Base-by-base conservation (phyloP, 805 yeast genomes). In the Monosporozyma unispora region DNA sequence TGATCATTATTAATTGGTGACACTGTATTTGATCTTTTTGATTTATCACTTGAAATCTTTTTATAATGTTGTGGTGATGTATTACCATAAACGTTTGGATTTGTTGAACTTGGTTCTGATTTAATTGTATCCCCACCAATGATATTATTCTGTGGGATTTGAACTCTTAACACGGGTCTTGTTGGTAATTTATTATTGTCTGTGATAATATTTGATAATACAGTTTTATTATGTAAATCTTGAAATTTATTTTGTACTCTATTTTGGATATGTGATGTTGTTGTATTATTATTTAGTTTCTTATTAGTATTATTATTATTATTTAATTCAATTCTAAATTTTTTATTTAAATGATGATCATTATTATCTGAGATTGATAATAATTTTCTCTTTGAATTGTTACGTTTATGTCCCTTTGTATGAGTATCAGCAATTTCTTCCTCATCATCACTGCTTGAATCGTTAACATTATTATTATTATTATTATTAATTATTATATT, bases 91-190 rank as follows among this genome's bases (percentile, higher is more conserved):
- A 47, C 44, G 37, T 44, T 50, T 37, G 45, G 37, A 57, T 38
- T 76, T 72, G 57, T 76, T 63, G 60, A 72, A 71, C 49, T 67
- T 50, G 53, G 64, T 54, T 55, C 63, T 38, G 61, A 60, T 45
- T 52, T 58, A 23, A 64, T 58, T 48, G 70, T 69, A 9, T 51
- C 37, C 45, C 50, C 56, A 42, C 52, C 46, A 6, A 48, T 68
- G 7, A 56, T 54, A 38, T 61, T 57, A 58, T 73, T 79, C 4
- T 68, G 69, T 1, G 88, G 88, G n/a, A 82, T 82, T 55, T 80
- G 80, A 10, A 82, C 82, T 49, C 86, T 65, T 43, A 82, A 65
- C 1, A 81, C 73, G 1, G 88, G 88, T 51, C 88, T 65, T 45
- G 47, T 28, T 19, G 29, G 7, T 42, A 19, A 27, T 29, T 40